Conservation (phyloP, 176 grass and related monocot genomes). For the Musa troglodytarum region DNA sequence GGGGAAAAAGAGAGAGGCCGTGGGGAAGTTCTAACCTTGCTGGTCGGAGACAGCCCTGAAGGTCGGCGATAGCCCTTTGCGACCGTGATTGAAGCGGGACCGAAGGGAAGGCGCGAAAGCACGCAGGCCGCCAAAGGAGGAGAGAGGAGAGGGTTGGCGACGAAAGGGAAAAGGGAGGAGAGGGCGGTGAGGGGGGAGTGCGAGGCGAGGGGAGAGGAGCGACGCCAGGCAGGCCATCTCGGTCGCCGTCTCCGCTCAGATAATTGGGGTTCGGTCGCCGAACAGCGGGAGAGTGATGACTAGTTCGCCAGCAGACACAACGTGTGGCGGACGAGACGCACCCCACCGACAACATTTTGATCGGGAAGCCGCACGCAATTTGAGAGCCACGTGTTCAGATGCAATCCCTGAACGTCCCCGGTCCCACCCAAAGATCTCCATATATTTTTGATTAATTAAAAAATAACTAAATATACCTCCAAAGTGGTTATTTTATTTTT, state of each 20-base stretch:
- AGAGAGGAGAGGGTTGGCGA: neutral
- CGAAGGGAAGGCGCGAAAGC: neutral
- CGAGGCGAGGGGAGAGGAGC: neutral
- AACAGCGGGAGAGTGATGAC: neutral
- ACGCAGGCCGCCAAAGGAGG: neutral
- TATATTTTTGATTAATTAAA: too few species aligned
- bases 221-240: constrained; percentile 5
- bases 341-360: neutral
- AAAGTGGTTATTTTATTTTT: too few species aligned
- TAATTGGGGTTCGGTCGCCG: neutral
- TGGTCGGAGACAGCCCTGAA: neutral
- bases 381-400: neutral
- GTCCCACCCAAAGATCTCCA: too few species aligned
- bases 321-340: neutral
- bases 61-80: neutral
- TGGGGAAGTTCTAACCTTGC: neutral
- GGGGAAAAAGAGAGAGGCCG: too few species aligned
- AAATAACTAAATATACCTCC: too few species aligned
- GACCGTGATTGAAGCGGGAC: neutral
- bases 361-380: neutral
- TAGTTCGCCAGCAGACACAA: neutral
- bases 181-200: neutral
- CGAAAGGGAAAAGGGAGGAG: neutral
- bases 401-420: too few species aligned
- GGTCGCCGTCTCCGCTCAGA: neutral